Conservation (phyloP, 495 filamentous ascomycete genomes). For the Xylaria intraflava region DNA sequence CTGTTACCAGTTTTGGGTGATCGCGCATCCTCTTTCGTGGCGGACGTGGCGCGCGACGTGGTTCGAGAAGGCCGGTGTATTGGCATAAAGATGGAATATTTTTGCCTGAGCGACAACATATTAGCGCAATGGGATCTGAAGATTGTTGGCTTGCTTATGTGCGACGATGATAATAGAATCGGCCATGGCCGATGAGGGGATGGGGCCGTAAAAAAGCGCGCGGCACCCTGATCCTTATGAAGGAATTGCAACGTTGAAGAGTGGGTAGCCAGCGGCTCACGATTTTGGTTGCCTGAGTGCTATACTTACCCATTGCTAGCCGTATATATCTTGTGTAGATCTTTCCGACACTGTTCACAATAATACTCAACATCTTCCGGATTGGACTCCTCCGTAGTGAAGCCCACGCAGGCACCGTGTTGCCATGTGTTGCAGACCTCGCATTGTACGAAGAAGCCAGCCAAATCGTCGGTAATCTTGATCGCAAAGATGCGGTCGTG, state of each 20-base stretch:
- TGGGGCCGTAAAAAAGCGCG: neutral
- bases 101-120: slow-evolving; percentile 38
- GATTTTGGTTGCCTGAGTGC: neutral
- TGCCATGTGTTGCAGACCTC: slow-evolving; percentile 98
- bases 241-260: neutral
- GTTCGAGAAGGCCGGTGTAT: slow-evolving; percentile 41
- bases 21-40: slow-evolving; percentile 50
- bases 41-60: slow-evolving; percentile 49
- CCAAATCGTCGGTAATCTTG: slow-evolving; percentile 72
- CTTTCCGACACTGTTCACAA: slow-evolving; percentile 88
- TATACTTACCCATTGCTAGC: slow-evolving; percentile 77
- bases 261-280: neutral
- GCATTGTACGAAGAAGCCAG: slow-evolving; percentile 96
- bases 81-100: slow-evolving; percentile 51
- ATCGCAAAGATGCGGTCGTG: slow-evolving; percentile 56
- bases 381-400: slow-evolving; percentile 83
- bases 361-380: slow-evolving; percentile 83
- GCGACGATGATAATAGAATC: neutral
- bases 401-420: slow-evolving; percentile 95
- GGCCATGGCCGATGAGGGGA: neutral
- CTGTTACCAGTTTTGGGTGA: slow-evolving; percentile 43
- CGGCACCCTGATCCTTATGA: neutral
- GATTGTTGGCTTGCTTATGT: no score
- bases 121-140: slow-evolving; percentile 18
- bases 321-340: slow-evolving; percentile 75